These are phyloP conservation scores for Carallia brachiata DNA, from an alignment of 345 rosid species.

Conservation along the genomic window DNA sequence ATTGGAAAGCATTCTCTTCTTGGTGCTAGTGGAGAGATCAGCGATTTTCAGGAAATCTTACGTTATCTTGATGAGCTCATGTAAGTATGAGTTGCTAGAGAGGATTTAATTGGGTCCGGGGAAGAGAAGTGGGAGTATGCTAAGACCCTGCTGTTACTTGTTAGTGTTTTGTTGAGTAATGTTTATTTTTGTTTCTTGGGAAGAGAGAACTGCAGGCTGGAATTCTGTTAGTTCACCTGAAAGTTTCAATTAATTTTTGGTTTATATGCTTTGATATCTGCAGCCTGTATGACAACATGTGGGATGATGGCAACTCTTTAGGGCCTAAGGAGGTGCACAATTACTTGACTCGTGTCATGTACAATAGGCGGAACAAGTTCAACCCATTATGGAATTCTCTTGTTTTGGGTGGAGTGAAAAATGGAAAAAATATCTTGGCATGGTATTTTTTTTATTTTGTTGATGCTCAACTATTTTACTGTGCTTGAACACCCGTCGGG, in stretches of 20 bases:
- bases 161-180: not conserved
- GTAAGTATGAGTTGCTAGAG: conserved; percentile 39
- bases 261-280: conserved; percentile 23
- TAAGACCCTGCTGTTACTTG: not conserved
- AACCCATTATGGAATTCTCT: conserved; percentile 96
- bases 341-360: conserved; percentile 91
- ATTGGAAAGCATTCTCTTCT: conserved; percentile 94
- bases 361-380: conserved; percentile 93
- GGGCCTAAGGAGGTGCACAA: conserved; percentile 99
- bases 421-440: conserved; percentile 95
- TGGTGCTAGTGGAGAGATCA: conserved; percentile 95
- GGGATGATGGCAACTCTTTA: conserved; percentile 99
- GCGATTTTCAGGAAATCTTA: conserved; percentile 95
- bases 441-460: conserved; percentile 41
- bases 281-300: conserved; percentile 95
- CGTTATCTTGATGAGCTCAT: conserved; percentile 85
- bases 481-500: not conserved
- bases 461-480: not conserved
- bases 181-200: not conserved
- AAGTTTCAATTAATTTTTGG: conserved; percentile 4
- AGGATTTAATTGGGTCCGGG: not conserved
- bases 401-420: conserved; percentile 93
- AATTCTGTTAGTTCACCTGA: not conserved
- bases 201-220: not conserved
- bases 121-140: not conserved